These are phyloP conservation scores for Marchantia paleacea DNA, from an alignment of 225 moss, liverwort and hornwort species.

Conservation along the genomic window DNA sequence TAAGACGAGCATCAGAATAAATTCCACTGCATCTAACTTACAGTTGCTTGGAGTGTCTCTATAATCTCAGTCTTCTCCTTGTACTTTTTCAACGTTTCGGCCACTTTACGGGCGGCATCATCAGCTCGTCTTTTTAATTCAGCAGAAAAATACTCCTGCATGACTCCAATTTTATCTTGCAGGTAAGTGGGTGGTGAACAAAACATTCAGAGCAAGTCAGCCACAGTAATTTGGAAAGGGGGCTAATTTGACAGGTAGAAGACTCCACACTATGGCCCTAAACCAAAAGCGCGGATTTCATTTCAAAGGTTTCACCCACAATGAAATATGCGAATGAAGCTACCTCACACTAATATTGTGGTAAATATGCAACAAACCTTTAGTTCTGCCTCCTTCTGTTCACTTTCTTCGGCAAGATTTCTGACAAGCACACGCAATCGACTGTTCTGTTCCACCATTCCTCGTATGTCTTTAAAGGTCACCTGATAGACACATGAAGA, in stretches of 20 bases:
- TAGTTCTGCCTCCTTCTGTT: conserved; percentile 75
- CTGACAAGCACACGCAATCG: conserved; percentile 78
- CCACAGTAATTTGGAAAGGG: no score
- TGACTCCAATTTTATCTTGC: not conserved
- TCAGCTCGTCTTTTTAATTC: conserved; percentile 81
- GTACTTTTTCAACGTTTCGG: conserved; percentile 69
- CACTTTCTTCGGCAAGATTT: conserved; percentile 83
- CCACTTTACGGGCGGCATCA: conserved; percentile 80
- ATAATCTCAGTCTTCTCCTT: conserved; percentile 86
- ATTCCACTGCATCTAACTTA: conserved; percentile 15
- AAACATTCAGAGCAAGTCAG: no score
- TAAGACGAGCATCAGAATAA: not conserved
- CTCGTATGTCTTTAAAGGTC: conserved; percentile 90
- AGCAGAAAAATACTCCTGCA: conserved; percentile 68
- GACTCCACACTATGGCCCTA: no score
- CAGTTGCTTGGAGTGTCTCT: conserved; percentile 83
- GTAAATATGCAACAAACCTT: conserved; percentile 45
- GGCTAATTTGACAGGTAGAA: no score
- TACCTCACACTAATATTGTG: not conserved
- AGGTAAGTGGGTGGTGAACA: no score
- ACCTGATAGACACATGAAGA: conserved; percentile 36
- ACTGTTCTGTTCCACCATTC: conserved; percentile 97
- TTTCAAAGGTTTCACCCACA: no score
- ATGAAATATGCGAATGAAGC: no score
- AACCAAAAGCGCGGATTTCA: no score